Evolutionary conservation across 2,329 filamentous ascomycete genomes (phyloP).

Genomic region (Colletotrichum sp.): DNA sequence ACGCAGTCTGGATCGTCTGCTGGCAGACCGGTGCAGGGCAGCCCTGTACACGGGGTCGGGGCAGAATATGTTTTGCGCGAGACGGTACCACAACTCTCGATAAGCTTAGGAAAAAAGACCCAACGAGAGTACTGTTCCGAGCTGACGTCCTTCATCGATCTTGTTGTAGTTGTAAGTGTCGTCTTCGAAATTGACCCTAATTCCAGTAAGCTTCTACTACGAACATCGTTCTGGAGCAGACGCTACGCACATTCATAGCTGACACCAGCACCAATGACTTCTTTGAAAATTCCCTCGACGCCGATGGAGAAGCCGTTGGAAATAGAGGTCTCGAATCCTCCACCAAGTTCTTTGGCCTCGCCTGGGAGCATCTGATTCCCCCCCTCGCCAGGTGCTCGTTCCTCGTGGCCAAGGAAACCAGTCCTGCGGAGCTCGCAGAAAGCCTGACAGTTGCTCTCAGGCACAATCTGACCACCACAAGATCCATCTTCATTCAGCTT

Average conservation of each 20-base stretch:
- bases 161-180: too few relatives aligned
- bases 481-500: not conserved
- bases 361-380: not conserved
- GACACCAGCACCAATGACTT: not conserved
- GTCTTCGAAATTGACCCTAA: too few relatives aligned
- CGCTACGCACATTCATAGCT: not conserved
- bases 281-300: not conserved
- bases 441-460: not conserved
- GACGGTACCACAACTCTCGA: not conserved
- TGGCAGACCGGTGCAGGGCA: not conserved
- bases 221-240: too few relatives aligned
- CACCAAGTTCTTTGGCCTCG: not conserved
- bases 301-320: not conserved
- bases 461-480: not conserved
- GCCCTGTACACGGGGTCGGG: accelerated
- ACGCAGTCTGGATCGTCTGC: not conserved
- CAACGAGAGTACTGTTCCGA: not conserved
- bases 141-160: not conserved
- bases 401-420: not conserved
- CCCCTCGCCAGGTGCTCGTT: not conserved
- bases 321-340: not conserved
- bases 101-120: not conserved
- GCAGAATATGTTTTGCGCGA: not conserved
- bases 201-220: too few relatives aligned
- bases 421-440: not conserved